Conservation (phyloP, 768 basidiomycete species). For the Gyrodon lividus region DNA sequence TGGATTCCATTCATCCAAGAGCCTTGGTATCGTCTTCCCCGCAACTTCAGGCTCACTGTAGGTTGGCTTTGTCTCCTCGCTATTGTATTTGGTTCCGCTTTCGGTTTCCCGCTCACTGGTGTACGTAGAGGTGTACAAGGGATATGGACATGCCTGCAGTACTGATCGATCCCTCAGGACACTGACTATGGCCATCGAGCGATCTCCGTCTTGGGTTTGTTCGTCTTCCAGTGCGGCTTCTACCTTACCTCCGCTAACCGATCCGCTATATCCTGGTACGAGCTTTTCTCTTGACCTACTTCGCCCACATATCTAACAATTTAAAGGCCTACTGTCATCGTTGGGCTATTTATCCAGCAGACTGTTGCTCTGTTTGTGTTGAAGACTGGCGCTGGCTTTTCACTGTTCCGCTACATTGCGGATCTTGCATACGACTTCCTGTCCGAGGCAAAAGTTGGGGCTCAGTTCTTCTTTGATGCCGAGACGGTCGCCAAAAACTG, state of each 20-base stretch:
- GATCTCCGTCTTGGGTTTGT: slow-evolving; percentile 77
- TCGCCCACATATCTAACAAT: slow-evolving; percentile 1
- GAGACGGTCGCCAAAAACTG: slow-evolving; percentile 66
- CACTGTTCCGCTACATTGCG: slow-evolving; percentile 83
- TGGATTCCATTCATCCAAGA: slow-evolving; percentile 66
- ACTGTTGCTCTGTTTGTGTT: slow-evolving; percentile 86
- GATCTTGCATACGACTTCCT: slow-evolving; percentile 80
- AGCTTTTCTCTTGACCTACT: background rate
- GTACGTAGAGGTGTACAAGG: slow-evolving; percentile 36
- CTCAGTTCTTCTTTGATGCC: slow-evolving; percentile 78
- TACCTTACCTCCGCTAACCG: slow-evolving; percentile 65
- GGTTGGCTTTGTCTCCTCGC: slow-evolving; percentile 79
- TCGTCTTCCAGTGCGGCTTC: slow-evolving; percentile 77
- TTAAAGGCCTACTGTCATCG: slow-evolving; percentile 78
- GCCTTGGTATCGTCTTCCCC: slow-evolving; percentile 67
- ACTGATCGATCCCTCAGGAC: slow-evolving; percentile 36
- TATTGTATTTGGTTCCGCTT: slow-evolving; percentile 83
- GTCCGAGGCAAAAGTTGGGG: slow-evolving; percentile 62
- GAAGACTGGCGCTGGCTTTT: slow-evolving; percentile 79
- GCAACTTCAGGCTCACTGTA: slow-evolving; percentile 51
- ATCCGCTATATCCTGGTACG: slow-evolving; percentile 68
- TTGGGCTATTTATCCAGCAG: slow-evolving; percentile 85
- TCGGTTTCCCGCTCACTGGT: slow-evolving; percentile 65
- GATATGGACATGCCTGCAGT: slow-evolving; percentile 4
- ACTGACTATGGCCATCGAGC: slow-evolving; percentile 77